These are phyloP conservation scores for Phytophthora parvispora DNA, from an alignment of 352 stramenopile species.

Conservation along the genomic window DNA sequence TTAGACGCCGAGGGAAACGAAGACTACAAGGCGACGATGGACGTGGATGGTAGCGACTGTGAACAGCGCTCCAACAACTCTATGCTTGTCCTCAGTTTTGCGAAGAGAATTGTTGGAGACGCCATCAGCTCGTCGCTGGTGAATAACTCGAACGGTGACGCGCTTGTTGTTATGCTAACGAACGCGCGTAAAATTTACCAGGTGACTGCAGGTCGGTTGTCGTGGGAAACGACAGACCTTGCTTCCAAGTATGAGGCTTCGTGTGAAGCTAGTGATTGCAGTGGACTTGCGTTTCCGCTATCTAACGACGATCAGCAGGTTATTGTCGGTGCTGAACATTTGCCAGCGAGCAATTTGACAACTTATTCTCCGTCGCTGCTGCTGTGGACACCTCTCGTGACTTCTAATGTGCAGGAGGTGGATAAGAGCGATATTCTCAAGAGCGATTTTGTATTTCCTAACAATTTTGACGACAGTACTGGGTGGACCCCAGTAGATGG, in stretches of 20 bases:
- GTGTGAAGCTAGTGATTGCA: conserved; percentile 37
- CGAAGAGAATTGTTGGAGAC: conserved; percentile 56
- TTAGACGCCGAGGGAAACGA: conserved; percentile 38
- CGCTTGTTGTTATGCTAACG: conserved; percentile 39
- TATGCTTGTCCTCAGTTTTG: conserved; percentile 68
- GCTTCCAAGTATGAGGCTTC: conserved; percentile 39
- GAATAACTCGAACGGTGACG: conserved; percentile 10
- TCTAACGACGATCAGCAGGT: conserved; percentile 23
- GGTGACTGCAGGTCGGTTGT: conserved; percentile 55
- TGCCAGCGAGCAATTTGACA: conserved; percentile 42
- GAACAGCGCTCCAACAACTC: conserved; percentile 36
- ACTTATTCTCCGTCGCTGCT: conserved; percentile 37
- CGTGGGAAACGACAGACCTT: conserved; percentile 48
- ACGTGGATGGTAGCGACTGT: conserved; percentile 31
- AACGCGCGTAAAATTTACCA: conserved; percentile 59
- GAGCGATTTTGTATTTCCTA: conserved; percentile 63
- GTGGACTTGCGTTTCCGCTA: conserved; percentile 39
- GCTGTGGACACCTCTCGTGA: conserved; percentile 48
- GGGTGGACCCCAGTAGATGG: conserved; percentile 43
- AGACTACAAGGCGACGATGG: conserved; percentile 45
- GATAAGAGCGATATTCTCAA: conserved; percentile 59
- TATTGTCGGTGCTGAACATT: conserved; percentile 36
- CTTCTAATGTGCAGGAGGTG: conserved; percentile 62
- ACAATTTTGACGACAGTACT: conserved; percentile 47
- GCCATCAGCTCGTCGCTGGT: conserved; percentile 40